phyloP scores from a whole-genome alignment of 2,329 filamentous ascomycete genomes.

The Sclerotinia spermophila region DNA sequence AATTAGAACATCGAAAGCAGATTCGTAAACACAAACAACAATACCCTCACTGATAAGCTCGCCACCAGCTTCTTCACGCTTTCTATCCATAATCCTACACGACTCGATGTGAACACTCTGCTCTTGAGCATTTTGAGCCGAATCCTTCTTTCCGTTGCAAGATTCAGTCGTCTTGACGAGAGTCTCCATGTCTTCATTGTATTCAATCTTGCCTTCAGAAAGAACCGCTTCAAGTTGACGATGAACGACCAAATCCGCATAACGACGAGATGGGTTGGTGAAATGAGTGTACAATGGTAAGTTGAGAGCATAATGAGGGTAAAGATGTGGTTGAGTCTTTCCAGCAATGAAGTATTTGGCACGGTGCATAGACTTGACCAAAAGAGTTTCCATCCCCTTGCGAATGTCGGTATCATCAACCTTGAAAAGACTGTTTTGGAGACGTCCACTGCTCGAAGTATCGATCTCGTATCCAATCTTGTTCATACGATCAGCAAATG shows the following conservation, averaged over 20 bases:
- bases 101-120: slow-evolving; percentile 98
- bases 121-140: slow-evolving; percentile 93
- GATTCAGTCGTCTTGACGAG: slow-evolving; percentile 90
- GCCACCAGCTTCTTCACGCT: slow-evolving; percentile 77
- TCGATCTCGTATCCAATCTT: slow-evolving; percentile 89
- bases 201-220: slow-evolving; percentile 77
- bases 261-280: slow-evolving; percentile 90
- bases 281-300: slow-evolving; percentile 95
- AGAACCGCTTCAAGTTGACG: slow-evolving; percentile 87
- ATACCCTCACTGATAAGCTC: slow-evolving; percentile 95
- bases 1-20: slow-evolving; percentile 95
- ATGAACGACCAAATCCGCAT: slow-evolving; percentile 92
- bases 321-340: slow-evolving; percentile 72
- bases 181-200: slow-evolving; percentile 81
- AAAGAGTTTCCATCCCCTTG: slow-evolving; percentile 95
- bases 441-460: slow-evolving; percentile 77
- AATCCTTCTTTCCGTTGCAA: slow-evolving; percentile 99
- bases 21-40: slow-evolving; percentile 96
- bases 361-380: slow-evolving; percentile 92
- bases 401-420: slow-evolving; percentile 84
- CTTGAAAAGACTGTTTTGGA: slow-evolving; percentile 94
- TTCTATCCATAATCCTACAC: slow-evolving; percentile 93
- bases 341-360: slow-evolving; percentile 91
- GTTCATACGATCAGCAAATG: slow-evolving; percentile 89
- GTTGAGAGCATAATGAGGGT: slow-evolving; percentile 89